Evolutionary conservation across 768 basidiomycete genomes (phyloP).

Genomic region (Pulveroboletus sp.): DNA sequence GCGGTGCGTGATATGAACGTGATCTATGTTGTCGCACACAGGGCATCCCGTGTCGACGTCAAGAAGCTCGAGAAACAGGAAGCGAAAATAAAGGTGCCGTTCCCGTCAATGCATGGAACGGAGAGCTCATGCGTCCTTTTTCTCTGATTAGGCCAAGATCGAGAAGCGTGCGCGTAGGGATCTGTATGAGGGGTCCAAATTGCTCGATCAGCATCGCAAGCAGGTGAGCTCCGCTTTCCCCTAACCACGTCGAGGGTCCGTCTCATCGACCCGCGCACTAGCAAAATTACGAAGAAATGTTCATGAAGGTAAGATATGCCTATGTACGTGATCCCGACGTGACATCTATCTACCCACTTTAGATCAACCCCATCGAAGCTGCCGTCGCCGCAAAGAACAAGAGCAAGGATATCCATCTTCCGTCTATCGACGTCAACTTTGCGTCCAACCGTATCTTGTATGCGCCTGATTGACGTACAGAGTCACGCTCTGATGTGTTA

Average conservation of each 20-base stretch:
- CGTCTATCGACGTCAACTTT: conserved; percentile 94
- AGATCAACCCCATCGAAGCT: conserved; percentile 92
- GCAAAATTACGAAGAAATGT: conserved; percentile 99
- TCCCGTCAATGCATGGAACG: background rate
- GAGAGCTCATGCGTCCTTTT: background rate
- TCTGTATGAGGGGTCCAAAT: conserved; percentile 93
- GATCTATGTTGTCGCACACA: conserved; percentile 27
- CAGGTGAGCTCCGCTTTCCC: conserved; percentile 46
- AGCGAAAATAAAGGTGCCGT: conserved; percentile 79
- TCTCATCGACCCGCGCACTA: conserved; percentile 27
- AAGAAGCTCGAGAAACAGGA: conserved; percentile 97
- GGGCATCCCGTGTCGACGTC: conserved; percentile 88
- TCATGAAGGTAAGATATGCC: conserved; percentile 73
- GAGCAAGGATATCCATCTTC: conserved; percentile 94
- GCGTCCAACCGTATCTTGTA: conserved; percentile 91
- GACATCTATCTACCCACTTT: background rate
- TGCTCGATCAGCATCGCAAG: conserved; percentile 88
- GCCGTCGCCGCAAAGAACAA: conserved; percentile 79
- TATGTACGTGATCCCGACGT: background rate
- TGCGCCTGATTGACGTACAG: conserved; percentile 8
- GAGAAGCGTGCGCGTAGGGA: conserved; percentile 90
- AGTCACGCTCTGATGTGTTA: conserved; percentile 1
- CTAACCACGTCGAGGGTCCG: background rate
- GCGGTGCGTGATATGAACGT: background rate
- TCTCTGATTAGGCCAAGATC: conserved; percentile 72